Base-by-base conservation (phyloP, 2,329 filamentous ascomycete genomes). In the Pseudocercospora fijiensis region DNA sequence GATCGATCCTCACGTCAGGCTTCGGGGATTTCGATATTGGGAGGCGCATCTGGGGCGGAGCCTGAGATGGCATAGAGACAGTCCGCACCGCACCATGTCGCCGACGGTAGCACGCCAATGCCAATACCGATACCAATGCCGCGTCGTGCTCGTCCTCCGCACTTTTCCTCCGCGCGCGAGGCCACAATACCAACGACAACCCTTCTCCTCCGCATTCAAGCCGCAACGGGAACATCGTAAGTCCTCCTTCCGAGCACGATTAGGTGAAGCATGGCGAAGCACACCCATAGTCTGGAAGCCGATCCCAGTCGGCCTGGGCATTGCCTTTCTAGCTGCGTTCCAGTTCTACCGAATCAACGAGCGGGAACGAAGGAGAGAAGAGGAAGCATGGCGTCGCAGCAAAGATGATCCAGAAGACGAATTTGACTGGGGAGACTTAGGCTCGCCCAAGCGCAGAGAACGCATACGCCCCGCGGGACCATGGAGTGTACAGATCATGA, bases 401-500 rank as follows among this genome's bases (percentile, higher is more conserved):
- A 69, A 67, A 27, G 68, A 66, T 49, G 69, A 78, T 28, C 80
- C 83, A 73, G 78, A 85, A 80, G 69, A 80, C 41, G 73, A 76
- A 41, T 60, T 65, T 67, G 66, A 68, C 66, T 61, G 60, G 43
- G 66, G 65, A 53, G 62, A 67, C 53, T 43, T 65, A 64, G 79
- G 79, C 3, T 77, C 78, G 49, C 83, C 83, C 37, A 82, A 80
- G 66, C 81, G 78, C 73, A 81, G 86, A 66, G 80, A 85, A 55
- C 84, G 88, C 64, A 87, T 96, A 72, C 85, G 90, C 41, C 92
- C 91, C 1, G 90, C 91, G 62, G 93, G 93, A 26, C 92, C 93
- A 76, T 96, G 93, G 89, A 91, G 94, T 74, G 91, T 97, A 58
- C 90, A 93, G 75, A 86, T 97, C 76, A 96, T 97, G 90, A 96